Conservation (phyloP, 805 yeast genomes). For the Hanseniaspora vineae region DNA sequence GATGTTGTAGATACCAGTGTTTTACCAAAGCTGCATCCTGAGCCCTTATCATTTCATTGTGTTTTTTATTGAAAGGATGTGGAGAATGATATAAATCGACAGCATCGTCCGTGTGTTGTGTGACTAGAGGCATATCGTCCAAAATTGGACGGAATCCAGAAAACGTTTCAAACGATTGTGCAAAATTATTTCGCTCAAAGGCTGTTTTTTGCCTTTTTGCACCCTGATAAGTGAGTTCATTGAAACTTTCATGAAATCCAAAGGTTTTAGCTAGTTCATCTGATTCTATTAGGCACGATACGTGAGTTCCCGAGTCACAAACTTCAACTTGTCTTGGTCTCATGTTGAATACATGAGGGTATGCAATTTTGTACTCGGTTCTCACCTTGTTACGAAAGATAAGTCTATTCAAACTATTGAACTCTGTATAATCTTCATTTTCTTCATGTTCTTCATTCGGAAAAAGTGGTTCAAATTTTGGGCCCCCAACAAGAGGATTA, state of each 20-base stretch:
- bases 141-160: constrained; percentile 39
- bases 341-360: constrained; percentile 74
- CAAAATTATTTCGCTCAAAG: constrained; percentile 14
- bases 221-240: constrained; percentile 29
- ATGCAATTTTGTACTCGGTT: constrained; percentile 79
- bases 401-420: constrained; percentile 77
- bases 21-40: constrained; percentile 82
- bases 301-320: constrained; percentile 53
- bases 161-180: constrained; percentile 31
- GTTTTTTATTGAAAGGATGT: constrained; percentile 66
- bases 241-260: constrained; percentile 36
- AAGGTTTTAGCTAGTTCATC: constrained; percentile 39
- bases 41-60: constrained; percentile 65
- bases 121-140: constrained; percentile 21
- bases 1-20: constrained; percentile 65
- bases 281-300: constrained; percentile 33
- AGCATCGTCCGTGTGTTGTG: constrained; percentile 33
- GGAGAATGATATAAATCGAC: constrained; percentile 70
- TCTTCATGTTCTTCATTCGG: constrained; percentile 47
- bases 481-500: constrained; percentile 87
- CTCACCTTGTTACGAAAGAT: constrained; percentile 66
- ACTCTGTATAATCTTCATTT: constrained; percentile 71
- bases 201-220: constrained; percentile 16
- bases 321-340: constrained; percentile 51
- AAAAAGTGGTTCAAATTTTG: constrained; percentile 80